Evolutionary conservation across 2,329 filamentous ascomycete species (phyloP).

Genomic region (Chrysoporthe cubensis): DNA sequence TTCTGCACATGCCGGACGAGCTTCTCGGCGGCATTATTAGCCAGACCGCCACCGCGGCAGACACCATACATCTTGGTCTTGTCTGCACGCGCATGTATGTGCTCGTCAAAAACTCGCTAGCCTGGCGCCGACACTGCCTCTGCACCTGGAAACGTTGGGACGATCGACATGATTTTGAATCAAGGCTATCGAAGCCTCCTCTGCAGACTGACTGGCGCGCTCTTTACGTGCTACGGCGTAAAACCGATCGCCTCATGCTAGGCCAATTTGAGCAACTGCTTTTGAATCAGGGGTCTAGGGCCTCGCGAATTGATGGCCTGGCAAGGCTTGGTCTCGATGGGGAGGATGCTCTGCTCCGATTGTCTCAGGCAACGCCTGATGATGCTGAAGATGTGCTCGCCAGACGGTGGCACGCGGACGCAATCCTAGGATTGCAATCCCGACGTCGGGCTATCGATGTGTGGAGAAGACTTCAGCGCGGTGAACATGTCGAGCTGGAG

Average conservation of each 20-base stretch:
- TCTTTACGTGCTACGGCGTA: constrained; percentile 45
- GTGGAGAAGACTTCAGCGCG: constrained; percentile 57
- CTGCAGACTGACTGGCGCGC: constrained; percentile 58
- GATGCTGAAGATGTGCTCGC: constrained; percentile 63
- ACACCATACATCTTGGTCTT: constrained; percentile 48
- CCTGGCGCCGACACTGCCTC: constrained; percentile 65
- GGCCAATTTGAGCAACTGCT: constrained; percentile 56
- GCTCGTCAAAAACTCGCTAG: constrained; percentile 56
- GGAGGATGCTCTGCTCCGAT: constrained; percentile 60
- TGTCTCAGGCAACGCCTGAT: constrained; percentile 48
- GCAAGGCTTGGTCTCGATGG: constrained; percentile 62
- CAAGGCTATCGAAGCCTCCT: constrained; percentile 45
- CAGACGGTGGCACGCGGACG: constrained; percentile 61
- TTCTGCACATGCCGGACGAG: constrained; percentile 59
- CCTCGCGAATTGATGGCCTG: constrained; percentile 59
- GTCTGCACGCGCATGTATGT: constrained; percentile 54
- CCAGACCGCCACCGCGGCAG: constrained; percentile 35
- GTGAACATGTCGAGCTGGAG: constrained; percentile 56
- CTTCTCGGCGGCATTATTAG: constrained; percentile 62
- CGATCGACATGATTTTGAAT: constrained; percentile 45
- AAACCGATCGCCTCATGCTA: constrained; percentile 42
- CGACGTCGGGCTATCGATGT: constrained; percentile 61
- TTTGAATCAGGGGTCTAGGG: constrained; percentile 55
- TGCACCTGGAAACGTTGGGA: constrained; percentile 61
- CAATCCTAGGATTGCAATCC: constrained; percentile 61